These are phyloP conservation scores for Pulicaria dysenterica DNA, from an alignment of 129 eudicot species.

Conservation along the genomic window DNA sequence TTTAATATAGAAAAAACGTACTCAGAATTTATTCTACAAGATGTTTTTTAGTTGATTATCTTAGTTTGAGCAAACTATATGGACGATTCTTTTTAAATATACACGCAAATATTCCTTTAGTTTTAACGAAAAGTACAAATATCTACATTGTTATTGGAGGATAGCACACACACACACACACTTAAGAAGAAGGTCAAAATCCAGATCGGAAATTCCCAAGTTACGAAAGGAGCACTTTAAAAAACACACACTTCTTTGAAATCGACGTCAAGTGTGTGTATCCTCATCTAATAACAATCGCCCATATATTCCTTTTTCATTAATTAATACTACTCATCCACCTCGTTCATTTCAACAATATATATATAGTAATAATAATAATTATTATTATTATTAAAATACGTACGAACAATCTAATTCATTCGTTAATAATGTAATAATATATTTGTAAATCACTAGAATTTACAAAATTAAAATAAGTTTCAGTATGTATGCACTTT, in stretches of 20 bases:
- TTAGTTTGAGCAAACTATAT: no score
- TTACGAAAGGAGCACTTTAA: neutral
- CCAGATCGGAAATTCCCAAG: constrained; percentile 27
- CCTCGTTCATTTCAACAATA: neutral
- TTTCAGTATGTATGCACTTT: no score
- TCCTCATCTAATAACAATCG: constrained; percentile 20
- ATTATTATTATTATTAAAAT: neutral
- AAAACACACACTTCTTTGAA: constrained; percentile 22
- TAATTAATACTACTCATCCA: neutral
- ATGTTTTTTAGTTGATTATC: no score
- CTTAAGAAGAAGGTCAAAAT: constrained; percentile 15
- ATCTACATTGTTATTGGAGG: constrained; percentile 13
- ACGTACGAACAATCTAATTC: neutral
- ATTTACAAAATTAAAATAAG: no score
- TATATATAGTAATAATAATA: neutral
- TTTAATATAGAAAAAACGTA: no score
- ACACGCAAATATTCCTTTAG: neutral
- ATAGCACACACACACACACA: neutral
- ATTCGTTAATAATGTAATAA: no score
- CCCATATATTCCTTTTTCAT: constrained; percentile 3
- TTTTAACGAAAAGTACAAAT: neutral
- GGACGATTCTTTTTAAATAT: no score
- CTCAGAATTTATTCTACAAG: no score
- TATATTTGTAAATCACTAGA: no score
- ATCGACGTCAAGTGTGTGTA: neutral